Conservation (phyloP, 2,329 filamentous ascomycete species). For the Alternaria atra region DNA sequence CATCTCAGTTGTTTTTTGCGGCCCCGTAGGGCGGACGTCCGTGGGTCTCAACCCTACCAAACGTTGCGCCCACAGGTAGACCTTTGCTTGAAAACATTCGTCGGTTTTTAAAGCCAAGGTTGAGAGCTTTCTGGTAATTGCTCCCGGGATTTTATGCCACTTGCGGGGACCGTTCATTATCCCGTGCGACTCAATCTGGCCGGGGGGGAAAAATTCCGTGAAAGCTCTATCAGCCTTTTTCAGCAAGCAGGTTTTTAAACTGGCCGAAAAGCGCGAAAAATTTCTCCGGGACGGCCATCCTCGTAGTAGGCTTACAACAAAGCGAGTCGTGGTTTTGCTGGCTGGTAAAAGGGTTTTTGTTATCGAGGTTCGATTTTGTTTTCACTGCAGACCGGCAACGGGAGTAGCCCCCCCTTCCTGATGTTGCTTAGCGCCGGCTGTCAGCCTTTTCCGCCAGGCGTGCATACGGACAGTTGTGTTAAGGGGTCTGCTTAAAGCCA, state of each 20-base stretch:
- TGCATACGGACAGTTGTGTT: too few relatives aligned
- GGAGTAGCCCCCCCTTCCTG: too few relatives aligned
- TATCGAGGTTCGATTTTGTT: too few relatives aligned
- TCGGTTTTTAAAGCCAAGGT: neutral
- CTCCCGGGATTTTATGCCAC: neutral
- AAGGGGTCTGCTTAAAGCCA: too few relatives aligned
- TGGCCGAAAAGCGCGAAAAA: neutral
- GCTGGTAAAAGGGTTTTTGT: too few relatives aligned
- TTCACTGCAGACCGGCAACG: too few relatives aligned
- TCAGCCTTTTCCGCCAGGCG: too few relatives aligned
- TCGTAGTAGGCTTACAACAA: too few relatives aligned
- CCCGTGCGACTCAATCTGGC: neutral
- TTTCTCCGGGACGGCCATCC: too few relatives aligned
- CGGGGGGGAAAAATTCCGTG: neutral
- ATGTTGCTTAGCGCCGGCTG: too few relatives aligned
- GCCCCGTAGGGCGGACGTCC: neutral
- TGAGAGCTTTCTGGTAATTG: neutral
- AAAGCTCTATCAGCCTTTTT: neutral
- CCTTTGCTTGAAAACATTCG: neutral
- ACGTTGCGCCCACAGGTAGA: neutral
- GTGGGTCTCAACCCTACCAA: neutral
- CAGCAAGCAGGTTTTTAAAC: neutral
- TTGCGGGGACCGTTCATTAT: neutral
- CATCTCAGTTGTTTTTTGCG: neutral
- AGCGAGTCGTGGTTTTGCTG: too few relatives aligned